These are phyloP conservation scores for Xerocomellus intermedius DNA, from an alignment of 768 basidiomycete species.

Conservation along the genomic window DNA sequence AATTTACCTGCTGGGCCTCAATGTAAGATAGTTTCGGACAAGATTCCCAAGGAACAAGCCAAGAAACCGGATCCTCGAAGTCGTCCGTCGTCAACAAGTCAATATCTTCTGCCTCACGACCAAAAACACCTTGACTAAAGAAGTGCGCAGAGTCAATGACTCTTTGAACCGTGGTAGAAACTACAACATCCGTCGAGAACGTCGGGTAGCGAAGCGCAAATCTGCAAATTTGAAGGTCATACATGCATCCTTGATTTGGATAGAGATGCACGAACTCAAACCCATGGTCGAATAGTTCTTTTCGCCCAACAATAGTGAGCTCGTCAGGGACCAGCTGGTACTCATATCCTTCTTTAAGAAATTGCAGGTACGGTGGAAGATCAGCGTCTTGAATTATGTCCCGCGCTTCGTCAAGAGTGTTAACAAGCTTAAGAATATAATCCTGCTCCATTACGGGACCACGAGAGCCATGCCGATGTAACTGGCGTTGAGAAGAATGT, in stretches of 20 bases:
- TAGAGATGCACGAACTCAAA: conserved; percentile 30
- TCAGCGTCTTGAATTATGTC: conserved; percentile 25
- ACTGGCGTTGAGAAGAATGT: conserved; percentile 21
- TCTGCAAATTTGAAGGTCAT: conserved; percentile 1
- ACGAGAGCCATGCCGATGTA: conserved; percentile 44
- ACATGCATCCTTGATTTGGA: background rate
- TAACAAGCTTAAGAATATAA: conserved; percentile 32
- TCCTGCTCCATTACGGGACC: conserved; percentile 31
- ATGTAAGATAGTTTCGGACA: conserved; percentile 22
- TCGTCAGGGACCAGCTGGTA: conserved; percentile 34
- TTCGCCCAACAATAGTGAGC: conserved; percentile 37
- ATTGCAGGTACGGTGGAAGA: conserved; percentile 34
- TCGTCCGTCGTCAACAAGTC: conserved; percentile 32
- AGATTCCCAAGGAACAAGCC: conserved; percentile 41
- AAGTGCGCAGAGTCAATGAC: conserved; percentile 43
- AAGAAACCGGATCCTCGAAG: conserved; percentile 35
- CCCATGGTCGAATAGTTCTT: conserved; percentile 40
- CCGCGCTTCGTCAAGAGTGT: conserved; percentile 27
- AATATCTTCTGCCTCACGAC: conserved; percentile 25
- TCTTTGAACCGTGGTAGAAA: conserved; percentile 15
- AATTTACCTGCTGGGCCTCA: background rate
- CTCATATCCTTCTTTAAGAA: conserved; percentile 37
- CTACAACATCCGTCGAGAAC: conserved; percentile 11
- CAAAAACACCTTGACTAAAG: conserved; percentile 41
- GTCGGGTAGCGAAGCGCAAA: conserved; percentile 23